Percentiles rank a stretch among this genome's conserved stretches.
Conservation (phyloP, 1,284 basidiomycete genomes). For the Mixia osmundae region DNA sequence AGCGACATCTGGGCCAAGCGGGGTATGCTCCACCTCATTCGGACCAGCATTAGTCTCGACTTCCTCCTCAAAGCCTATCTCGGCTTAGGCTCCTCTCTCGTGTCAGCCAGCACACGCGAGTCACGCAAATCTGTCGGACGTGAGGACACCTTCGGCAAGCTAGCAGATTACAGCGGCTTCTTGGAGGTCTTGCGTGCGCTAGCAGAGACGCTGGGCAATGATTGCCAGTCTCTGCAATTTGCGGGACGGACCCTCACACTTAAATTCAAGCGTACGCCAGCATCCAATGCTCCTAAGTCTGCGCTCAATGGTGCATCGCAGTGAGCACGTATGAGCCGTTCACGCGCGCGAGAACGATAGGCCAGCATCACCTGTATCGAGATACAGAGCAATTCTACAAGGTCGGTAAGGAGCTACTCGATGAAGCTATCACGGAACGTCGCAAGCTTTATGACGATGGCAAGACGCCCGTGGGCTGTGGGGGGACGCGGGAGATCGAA, state of each 20-base stretch:
- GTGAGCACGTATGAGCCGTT: slow-evolving; percentile 57
- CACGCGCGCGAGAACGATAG: slow-evolving; percentile 52
- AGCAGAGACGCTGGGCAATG: slow-evolving; percentile 49
- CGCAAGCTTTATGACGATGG: slow-evolving; percentile 5
- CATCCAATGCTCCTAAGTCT: too few relatives aligned
- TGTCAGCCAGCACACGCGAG: slow-evolving; percentile 46
- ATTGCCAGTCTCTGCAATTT: slow-evolving; percentile 33
- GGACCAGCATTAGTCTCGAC: slow-evolving; percentile 9
- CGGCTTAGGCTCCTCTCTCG: slow-evolving; percentile 59
- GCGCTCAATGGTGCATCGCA: neutral
- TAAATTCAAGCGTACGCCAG: slow-evolving; percentile 23
- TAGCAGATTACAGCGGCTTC: slow-evolving; percentile 40
- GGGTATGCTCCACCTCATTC: slow-evolving; percentile 35
- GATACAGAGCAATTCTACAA: slow-evolving; percentile 20
- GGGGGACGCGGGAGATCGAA: slow-evolving; percentile 10
- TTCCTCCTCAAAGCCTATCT: slow-evolving; percentile 34
- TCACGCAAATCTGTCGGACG: slow-evolving; percentile 72
- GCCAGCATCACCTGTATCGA: slow-evolving; percentile 22
- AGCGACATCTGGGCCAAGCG: slow-evolving; percentile 59
- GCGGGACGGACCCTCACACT: slow-evolving; percentile 22
- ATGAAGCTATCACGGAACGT: slow-evolving; percentile 29
- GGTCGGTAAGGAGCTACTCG: slow-evolving; percentile 58
- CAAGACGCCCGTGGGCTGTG: slow-evolving; percentile 6
- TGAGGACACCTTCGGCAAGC: slow-evolving; percentile 58
- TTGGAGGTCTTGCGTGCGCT: slow-evolving; percentile 50